Evolutionary conservation across 2,329 filamentous ascomycete genomes (phyloP), one percentile per base, ranked within the genome.

Genomic region (Pseudonectria buxi): DNA sequence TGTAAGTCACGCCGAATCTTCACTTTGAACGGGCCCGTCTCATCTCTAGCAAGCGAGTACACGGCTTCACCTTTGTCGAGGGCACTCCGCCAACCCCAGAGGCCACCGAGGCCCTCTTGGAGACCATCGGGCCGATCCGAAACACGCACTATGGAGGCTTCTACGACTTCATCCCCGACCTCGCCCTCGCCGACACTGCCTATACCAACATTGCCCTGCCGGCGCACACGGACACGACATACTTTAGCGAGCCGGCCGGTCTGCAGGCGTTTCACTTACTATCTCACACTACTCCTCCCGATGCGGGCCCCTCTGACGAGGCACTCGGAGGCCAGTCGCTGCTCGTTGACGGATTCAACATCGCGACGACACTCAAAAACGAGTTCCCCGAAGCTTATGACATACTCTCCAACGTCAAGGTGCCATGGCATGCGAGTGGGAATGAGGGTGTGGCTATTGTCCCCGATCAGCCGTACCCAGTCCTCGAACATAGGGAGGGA

Each of bases 221-320:
- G 14, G 82, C 85, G 1, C 92, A 98, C 61, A 96, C 90, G 1
- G 92, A 98, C 63, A 96, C 78, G 6, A 95, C 90, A 1, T 96
- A 98, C 62, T 96, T 96, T 64, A 88, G 79, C 14, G 90, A 96
- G 44, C 90, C 92, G 0, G 81, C 86, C 3, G 87, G 90, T 9
- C 72, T 98, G 24, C 92, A 98, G 59, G 80, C 92, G 16, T 94
- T 98, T 61, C 92, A 98, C 56, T 69, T 95, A 30, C 74, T 96
- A 18, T 92, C 86, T 0, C 82, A 79, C 7, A 63, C 71, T 3
- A 74, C 78, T 14, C 58, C 59, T 3, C 47, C 52, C 1, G 51
- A 53, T n/a, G 44, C 39, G 12, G 37, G 44, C n/a, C 41, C 47
- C 38, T 61, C 47, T 39, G 67, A 51, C 11, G 54, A 57, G 1